These are phyloP conservation scores for Backusella parvicylindrica DNA, from an alignment of 192 early-diverging fungal genomes.

Conservation along the genomic window DNA sequence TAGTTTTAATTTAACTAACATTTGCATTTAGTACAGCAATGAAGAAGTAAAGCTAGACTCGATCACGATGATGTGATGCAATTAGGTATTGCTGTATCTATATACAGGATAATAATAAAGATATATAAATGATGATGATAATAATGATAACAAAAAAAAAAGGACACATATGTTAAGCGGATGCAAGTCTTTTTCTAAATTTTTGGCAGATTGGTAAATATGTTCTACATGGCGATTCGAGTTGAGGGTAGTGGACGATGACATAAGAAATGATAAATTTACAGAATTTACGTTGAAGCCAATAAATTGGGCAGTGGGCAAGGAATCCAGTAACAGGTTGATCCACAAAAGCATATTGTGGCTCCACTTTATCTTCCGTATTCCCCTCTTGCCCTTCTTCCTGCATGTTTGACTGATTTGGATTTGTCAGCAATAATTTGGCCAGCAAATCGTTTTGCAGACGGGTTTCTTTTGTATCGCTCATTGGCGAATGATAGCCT, in stretches of 20 bases:
- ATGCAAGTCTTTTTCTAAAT: not conserved
- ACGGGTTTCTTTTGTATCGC: not conserved
- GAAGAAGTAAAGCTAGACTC: not conserved
- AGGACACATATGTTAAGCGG: not conserved
- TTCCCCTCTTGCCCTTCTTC: not conserved
- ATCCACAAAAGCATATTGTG: not conserved
- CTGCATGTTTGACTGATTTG: not conserved
- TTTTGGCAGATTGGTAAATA: conserved; percentile 12
- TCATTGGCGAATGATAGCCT: not conserved
- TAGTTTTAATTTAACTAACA: not conserved
- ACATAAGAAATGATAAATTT: conserved; percentile 8
- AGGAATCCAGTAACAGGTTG: not conserved
- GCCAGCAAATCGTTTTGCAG: not conserved
- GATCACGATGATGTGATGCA: not conserved
- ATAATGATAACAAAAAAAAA: too few relatives aligned
- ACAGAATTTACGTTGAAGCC: conserved; percentile 13
- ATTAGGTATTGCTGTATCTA: not conserved
- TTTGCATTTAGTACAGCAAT: not conserved
- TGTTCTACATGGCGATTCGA: conserved; percentile 4
- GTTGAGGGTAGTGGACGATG: conserved; percentile 7
- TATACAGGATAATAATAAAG: not conserved
- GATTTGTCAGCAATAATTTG: conserved; percentile 1
- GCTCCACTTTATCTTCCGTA: not conserved
- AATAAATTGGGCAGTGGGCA: conserved; percentile 1
- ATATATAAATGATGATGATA: not conserved